Conservation (phyloP, 257 asterid genomes). For the Solanum pennellii region DNA sequence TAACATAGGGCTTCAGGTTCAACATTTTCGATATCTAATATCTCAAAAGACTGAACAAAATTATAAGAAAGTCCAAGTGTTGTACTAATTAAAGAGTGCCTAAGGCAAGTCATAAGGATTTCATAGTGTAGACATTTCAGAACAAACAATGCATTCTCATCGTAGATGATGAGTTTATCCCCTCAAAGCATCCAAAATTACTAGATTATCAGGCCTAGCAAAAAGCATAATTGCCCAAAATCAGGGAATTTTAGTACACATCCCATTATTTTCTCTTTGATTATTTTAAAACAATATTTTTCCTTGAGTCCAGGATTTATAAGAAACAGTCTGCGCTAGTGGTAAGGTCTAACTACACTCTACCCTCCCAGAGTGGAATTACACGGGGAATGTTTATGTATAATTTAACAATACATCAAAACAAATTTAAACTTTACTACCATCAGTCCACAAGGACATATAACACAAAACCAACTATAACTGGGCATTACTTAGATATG, state of each 20-base stretch:
- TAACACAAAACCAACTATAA: neutral
- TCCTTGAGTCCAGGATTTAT: neutral
- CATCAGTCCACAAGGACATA: neutral
- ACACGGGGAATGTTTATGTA: neutral
- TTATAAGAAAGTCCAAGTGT: neutral
- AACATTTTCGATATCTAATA: neutral
- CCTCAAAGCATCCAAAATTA: neutral
- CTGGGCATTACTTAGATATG: neutral
- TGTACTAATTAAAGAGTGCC: neutral
- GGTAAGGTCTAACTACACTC: no score
- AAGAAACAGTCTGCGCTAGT: neutral
- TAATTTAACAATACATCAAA: neutral
- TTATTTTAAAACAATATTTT: neutral
- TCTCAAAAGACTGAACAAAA: neutral
- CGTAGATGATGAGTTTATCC: neutral
- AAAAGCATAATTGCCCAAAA: neutral
- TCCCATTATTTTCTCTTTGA: neutral
- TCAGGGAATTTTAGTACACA: neutral
- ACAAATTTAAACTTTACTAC: neutral
- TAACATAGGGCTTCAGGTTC: neutral
- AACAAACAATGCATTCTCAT: neutral
- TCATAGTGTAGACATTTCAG: neutral
- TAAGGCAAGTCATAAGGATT: neutral
- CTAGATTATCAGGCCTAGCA: neutral
- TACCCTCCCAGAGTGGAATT: neutral